Evolutionary conservation across 2,329 filamentous ascomycete genomes (phyloP).

Genomic region (Parasarocladium wereldwijsianum): DNA sequence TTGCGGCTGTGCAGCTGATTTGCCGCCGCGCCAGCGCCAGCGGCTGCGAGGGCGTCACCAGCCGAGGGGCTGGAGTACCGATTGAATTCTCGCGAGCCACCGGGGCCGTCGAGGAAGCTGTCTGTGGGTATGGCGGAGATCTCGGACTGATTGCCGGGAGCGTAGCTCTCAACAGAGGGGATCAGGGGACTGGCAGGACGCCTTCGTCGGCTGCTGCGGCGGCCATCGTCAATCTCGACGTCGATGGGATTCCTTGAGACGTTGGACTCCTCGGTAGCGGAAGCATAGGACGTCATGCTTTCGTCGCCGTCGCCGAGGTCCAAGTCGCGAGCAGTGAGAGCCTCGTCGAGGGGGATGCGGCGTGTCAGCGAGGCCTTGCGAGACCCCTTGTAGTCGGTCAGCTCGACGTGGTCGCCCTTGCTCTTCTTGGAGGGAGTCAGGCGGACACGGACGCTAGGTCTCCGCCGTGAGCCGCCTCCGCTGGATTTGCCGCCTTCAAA

Average conservation of each 20-base stretch:
- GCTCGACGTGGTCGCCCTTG: slow-evolving; percentile 66
- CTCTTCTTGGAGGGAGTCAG: slow-evolving; percentile 64
- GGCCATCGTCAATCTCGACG: slow-evolving; percentile 77
- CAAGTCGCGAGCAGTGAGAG: slow-evolving; percentile 22
- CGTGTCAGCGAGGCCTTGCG: slow-evolving; percentile 48
- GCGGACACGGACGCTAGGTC: slow-evolving; percentile 67
- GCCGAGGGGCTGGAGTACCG: slow-evolving; percentile 28
- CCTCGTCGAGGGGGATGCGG: slow-evolving; percentile 34
- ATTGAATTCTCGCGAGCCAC: slow-evolving; percentile 24
- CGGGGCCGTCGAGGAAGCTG: slow-evolving; percentile 45
- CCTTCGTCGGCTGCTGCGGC: slow-evolving; percentile 42
- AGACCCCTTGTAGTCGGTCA: slow-evolving; percentile 64
- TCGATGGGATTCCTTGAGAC: slow-evolving; percentile 67
- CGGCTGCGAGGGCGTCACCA: slow-evolving; percentile 14
- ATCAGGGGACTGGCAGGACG: slow-evolving; percentile 55
- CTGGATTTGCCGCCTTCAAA: slow-evolving; percentile 65
- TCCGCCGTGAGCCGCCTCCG: slow-evolving; percentile 44
- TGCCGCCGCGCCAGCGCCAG: slow-evolving; percentile 22
- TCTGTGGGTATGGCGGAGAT: slow-evolving; percentile 62
- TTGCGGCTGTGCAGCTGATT: slow-evolving; percentile 30
- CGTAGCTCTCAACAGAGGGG: slow-evolving; percentile 42
- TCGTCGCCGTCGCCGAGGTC: slow-evolving; percentile 40
- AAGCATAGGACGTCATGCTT: slow-evolving; percentile 62
- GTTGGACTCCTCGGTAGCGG: slow-evolving; percentile 66
- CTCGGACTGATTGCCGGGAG: slow-evolving; percentile 56